Percentiles rank a stretch among this genome's conserved stretches.
phyloP scores from a whole-genome alignment of 2,329 filamentous ascomycete species.

The Colletotrichum sublineola region DNA sequence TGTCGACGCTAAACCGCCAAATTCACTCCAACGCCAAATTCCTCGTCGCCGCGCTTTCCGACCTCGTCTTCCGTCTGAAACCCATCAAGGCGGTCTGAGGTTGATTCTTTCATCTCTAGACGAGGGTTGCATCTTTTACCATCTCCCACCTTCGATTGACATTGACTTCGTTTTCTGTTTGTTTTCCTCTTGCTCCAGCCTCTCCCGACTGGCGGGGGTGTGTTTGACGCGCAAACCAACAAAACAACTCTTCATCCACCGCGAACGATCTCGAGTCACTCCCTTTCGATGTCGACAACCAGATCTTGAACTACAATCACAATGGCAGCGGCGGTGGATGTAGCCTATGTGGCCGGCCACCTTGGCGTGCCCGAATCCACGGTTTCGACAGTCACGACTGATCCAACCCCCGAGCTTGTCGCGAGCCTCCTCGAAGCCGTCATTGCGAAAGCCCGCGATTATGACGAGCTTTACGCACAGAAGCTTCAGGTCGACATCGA shows the following conservation, averaged over 20 bases:
- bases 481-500: conserved; percentile 93
- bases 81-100: conserved; percentile 2
- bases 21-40: not conserved
- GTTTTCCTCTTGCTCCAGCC: conserved; percentile 3
- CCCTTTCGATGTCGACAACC: conserved; percentile 32
- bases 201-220: conserved; percentile 11
- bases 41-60: conserved; percentile 1
- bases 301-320: conserved; percentile 39
- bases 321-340: conserved; percentile 70
- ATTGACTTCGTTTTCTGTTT: not conserved
- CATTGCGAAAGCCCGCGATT: conserved; percentile 83
- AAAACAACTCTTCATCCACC: not conserved
- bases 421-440: conserved; percentile 80
- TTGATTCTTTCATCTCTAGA: not conserved
- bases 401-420: conserved; percentile 84
- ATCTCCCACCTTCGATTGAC: not conserved
- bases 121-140: not conserved
- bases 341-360: conserved; percentile 79
- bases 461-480: conserved; percentile 84
- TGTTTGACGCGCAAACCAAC: conserved; percentile 29
- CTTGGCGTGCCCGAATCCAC: conserved; percentile 76
- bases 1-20: conserved; percentile 21
- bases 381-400: conserved; percentile 71
- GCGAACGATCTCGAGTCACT: not conserved
- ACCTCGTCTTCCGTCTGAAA: conserved; percentile 5